These are phyloP conservation scores for Limonium bicolor DNA, from an alignment of 148 eudicot genomes.

Conservation along the genomic window DNA sequence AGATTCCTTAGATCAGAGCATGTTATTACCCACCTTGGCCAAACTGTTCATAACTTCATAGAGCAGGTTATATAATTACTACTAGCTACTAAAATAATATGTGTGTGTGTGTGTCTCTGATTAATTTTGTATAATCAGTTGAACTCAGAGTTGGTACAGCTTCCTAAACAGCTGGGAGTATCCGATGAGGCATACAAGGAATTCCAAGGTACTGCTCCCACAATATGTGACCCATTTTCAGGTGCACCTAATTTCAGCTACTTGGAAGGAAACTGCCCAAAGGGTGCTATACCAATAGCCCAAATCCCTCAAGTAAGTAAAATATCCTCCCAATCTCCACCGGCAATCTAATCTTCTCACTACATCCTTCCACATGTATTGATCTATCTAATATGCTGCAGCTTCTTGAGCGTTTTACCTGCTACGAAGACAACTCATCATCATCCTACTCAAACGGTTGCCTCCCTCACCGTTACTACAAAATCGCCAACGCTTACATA, in stretches of 20 bases:
- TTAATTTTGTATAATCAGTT: slow-evolving; percentile 14
- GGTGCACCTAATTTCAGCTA: slow-evolving; percentile 26
- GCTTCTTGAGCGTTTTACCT: slow-evolving; percentile 57
- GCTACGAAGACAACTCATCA: slow-evolving; percentile 12
- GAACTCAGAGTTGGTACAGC: slow-evolving; percentile 15
- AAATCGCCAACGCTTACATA: slow-evolving; percentile 30
- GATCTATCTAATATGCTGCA: slow-evolving; percentile 11
- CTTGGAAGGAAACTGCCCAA: slow-evolving; percentile 31
- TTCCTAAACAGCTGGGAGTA: slow-evolving; percentile 4
- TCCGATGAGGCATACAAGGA: background rate
- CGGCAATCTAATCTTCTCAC: background rate
- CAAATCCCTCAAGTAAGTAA: slow-evolving; percentile 44
- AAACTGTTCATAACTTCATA: slow-evolving; percentile 22
- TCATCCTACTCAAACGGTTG: slow-evolving; percentile 14
- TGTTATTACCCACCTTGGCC: slow-evolving; percentile 16
- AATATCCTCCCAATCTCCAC: background rate
- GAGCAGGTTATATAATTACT: slow-evolving; percentile 11
- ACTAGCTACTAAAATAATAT: background rate
- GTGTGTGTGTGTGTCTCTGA: background rate
- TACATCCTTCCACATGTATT: background rate
- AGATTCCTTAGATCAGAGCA: slow-evolving; percentile 9
- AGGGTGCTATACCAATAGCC: slow-evolving; percentile 35
- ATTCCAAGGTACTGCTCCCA: slow-evolving; percentile 14
- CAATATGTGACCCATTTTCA: slow-evolving; percentile 58
- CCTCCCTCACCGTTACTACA: slow-evolving; percentile 16